Conservation (phyloP, 192 early-diverging fungal species). For the Anaeromyces robustus region DNA sequence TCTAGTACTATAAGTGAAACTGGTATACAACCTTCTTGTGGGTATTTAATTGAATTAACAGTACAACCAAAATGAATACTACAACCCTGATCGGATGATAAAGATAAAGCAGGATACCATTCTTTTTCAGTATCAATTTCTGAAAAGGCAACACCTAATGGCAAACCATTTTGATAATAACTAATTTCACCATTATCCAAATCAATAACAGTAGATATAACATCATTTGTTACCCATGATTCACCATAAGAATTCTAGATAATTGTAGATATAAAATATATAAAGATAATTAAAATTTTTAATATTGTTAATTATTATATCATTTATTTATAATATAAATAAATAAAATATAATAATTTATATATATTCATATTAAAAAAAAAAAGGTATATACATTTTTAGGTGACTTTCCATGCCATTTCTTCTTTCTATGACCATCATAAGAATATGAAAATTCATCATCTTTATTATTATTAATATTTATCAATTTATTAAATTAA, state of each 20-base stretch:
- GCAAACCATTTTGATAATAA: conserved; percentile 48
- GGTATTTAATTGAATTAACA: conserved; percentile 16
- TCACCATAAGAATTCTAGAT: conserved; percentile 28
- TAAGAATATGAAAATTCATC: conserved; percentile 53
- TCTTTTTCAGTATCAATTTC: conserved; percentile 16
- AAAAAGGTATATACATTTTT: conserved; percentile 8
- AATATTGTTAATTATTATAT: not conserved
- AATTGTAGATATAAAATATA: conserved; percentile 18
- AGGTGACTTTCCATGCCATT: conserved; percentile 43
- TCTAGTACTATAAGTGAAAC: not conserved
- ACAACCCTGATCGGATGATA: conserved; percentile 56
- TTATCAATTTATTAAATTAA: too few species aligned
- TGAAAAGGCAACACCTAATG: conserved; percentile 42
- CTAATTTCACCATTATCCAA: conserved; percentile 42
- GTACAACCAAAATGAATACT: conserved; percentile 48
- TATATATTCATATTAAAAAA: too few species aligned
- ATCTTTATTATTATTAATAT: conserved; percentile 13
- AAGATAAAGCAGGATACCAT: conserved; percentile 53
- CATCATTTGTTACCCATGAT: conserved; percentile 23
- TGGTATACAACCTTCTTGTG: not conserved
- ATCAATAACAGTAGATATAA: conserved; percentile 40
- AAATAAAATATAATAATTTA: too few species aligned
- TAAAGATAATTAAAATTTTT: not conserved
- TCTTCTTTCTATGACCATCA: conserved; percentile 53
- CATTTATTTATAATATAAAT: too few species aligned